Percentiles rank a stretch among this genome's conserved stretches.
phyloP scores from a whole-genome alignment of 345 rosid species.

The Gossypioides kirkii region DNA sequence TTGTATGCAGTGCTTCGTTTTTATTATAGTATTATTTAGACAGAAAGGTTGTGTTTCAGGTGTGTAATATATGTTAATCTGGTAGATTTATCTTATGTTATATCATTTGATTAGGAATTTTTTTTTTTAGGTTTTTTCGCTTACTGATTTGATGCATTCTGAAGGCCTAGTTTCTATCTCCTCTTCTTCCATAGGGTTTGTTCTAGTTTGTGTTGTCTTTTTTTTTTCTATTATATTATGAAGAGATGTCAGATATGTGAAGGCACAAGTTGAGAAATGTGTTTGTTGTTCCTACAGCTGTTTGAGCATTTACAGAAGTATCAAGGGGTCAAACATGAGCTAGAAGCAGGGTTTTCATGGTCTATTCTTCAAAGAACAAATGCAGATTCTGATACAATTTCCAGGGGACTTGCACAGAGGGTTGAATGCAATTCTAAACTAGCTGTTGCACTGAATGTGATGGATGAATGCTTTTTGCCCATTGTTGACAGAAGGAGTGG shows the following conservation, averaged over 20 bases:
- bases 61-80: neutral
- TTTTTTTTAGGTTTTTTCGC: neutral
- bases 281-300: slow-evolving; percentile 45
- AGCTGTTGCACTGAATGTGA: slow-evolving; percentile 63
- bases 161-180: neutral
- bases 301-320: slow-evolving; percentile 61
- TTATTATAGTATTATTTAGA: neutral
- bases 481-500: slow-evolving; percentile 78
- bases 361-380: slow-evolving; percentile 58
- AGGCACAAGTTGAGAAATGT: neutral
- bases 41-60: neutral
- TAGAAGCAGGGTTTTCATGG: slow-evolving; percentile 86
- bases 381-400: slow-evolving; percentile 42
- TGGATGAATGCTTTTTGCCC: slow-evolving; percentile 94
- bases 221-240: neutral
- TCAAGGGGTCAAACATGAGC: slow-evolving; percentile 75
- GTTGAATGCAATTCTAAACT: slow-evolving; percentile 78
- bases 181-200: neutral
- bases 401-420: slow-evolving; percentile 40
- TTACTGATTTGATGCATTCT: neutral
- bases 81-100: neutral
- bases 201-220: neutral
- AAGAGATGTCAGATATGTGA: neutral
- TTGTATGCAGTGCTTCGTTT: neutral
- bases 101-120: neutral